Conservation (phyloP, 371 early-diverging fungal genomes). For the Actinomortierella ambigua region DNA sequence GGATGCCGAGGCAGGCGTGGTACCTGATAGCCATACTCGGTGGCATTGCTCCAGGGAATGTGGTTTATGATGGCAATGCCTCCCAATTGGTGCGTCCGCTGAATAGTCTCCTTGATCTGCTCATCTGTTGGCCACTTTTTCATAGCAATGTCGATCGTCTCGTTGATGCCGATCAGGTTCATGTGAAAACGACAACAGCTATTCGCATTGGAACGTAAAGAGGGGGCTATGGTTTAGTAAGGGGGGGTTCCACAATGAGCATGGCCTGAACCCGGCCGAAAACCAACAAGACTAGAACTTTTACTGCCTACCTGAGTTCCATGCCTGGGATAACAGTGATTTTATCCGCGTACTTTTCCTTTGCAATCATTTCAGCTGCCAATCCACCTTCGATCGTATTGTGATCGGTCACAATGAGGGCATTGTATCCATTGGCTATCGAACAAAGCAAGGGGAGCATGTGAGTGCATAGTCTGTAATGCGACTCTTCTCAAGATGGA, state of each 20-base stretch:
- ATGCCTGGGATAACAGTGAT: conserved; percentile 76
- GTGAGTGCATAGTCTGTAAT: too few relatives aligned
- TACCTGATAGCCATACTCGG: conserved; percentile 57
- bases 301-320: conserved; percentile 61
- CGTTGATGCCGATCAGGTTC: conserved; percentile 78
- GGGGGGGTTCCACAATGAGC: background rate
- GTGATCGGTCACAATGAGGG: conserved; percentile 78
- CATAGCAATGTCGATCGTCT: conserved; percentile 59
- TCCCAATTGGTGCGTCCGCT: conserved; percentile 66
- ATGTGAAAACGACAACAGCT: conserved; percentile 79
- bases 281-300: too few relatives aligned
- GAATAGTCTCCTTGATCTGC: conserved; percentile 63
- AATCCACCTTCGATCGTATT: conserved; percentile 73
- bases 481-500: too few relatives aligned
- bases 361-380: conserved; percentile 64
- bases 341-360: conserved; percentile 54
- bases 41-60: conserved; percentile 81
- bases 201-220: background rate
- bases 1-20: conserved; percentile 72
- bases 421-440: conserved; percentile 77
- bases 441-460: too few relatives aligned
- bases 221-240: background rate
- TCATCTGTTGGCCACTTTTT: conserved; percentile 67
- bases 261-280: too few relatives aligned
- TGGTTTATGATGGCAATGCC: conserved; percentile 83